These are phyloP conservation scores for Zoysia pacifica DNA, from an alignment of 176 grass and related monocot genomes.

Conservation along the genomic window DNA sequence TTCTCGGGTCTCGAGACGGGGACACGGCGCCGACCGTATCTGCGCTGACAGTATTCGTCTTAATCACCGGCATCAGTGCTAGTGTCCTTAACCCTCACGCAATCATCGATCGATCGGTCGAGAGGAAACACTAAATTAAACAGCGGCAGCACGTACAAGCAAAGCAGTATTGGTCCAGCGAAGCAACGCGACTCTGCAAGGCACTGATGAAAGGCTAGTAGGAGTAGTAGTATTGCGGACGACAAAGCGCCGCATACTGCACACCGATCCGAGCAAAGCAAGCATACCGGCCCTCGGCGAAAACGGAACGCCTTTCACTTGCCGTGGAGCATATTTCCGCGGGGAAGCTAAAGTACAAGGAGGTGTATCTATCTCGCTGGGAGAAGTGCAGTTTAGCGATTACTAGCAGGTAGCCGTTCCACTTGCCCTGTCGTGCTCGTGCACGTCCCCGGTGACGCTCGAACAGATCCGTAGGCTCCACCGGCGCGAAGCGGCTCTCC, in stretches of 20 bases:
- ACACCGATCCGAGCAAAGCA: no score
- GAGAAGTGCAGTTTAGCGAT: background rate
- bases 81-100: background rate
- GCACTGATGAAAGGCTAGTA: background rate
- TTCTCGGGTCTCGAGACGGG: constrained; percentile 1
- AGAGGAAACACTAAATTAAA: background rate
- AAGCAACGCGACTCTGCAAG: background rate
- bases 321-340: no score
- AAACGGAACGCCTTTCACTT: no score
- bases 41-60: background rate
- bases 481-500: background rate
- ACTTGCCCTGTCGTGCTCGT: background rate
- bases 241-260: no score
- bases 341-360: background rate
- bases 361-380: background rate
- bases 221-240: no score
- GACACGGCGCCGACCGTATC: background rate
- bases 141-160: background rate
- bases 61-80: background rate
- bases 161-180: background rate
- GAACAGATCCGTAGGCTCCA: background rate
- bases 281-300: no score
- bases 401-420: background rate
- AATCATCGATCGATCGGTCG: background rate
- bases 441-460: background rate